phyloP scores from a whole-genome alignment of 1,284 basidiomycete genomes.

The Cerrena zonata region DNA sequence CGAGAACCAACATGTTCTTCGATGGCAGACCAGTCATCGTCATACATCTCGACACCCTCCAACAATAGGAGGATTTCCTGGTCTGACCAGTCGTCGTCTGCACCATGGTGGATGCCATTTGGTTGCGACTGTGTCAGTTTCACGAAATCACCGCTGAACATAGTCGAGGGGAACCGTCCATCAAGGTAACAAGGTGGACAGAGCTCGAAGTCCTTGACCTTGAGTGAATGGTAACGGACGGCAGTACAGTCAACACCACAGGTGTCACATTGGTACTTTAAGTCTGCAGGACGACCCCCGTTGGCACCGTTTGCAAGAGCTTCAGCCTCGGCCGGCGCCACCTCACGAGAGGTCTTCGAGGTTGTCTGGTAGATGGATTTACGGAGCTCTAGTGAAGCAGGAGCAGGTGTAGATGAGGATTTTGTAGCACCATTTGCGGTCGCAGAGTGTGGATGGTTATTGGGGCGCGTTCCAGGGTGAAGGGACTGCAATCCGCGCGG shows the following conservation, averaged over 20 bases:
- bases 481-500: conserved; percentile 93
- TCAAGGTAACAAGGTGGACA: conserved; percentile 91
- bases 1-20: conserved; percentile 90
- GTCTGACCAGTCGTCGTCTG: conserved; percentile 81
- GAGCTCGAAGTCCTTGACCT: conserved; percentile 85
- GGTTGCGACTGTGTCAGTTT: conserved; percentile 62
- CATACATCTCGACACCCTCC: conserved; percentile 96
- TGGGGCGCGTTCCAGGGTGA: conserved; percentile 80
- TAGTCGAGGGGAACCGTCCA: conserved; percentile 90
- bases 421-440: conserved; percentile 49
- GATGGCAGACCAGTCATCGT: conserved; percentile 92
- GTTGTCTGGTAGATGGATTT: conserved; percentile 86
- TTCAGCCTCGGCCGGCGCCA: conserved; percentile 62
- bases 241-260: conserved; percentile 90
- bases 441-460: conserved; percentile 35
- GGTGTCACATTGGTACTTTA: conserved; percentile 82
- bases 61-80: conserved; percentile 85
- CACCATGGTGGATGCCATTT: conserved; percentile 34
- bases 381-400: conserved; percentile 80
- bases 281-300: conserved; percentile 30
- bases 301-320: conserved; percentile 51
- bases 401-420: conserved; percentile 38
- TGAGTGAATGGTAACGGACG: conserved; percentile 88
- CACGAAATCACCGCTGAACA: conserved; percentile 98
- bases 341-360: conserved; percentile 67